These are phyloP conservation scores for Nicotiana undulata DNA, from an alignment of 257 asterid genomes.

Conservation along the genomic window DNA sequence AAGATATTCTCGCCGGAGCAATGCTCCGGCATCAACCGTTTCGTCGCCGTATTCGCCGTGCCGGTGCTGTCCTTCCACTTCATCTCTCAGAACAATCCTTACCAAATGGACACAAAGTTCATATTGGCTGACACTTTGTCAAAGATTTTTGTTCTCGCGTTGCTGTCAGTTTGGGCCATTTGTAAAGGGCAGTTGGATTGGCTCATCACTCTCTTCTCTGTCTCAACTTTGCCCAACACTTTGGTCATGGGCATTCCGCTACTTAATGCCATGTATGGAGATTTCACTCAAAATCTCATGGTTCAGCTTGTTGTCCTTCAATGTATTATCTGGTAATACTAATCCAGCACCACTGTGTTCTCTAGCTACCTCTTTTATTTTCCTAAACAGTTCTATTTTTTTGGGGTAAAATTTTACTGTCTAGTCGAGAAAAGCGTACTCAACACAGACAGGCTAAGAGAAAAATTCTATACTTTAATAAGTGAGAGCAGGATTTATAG, in stretches of 20 bases:
- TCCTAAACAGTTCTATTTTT: too few relatives aligned
- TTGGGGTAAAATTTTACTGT: background rate
- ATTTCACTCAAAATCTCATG: constrained; percentile 55
- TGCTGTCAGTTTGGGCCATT: constrained; percentile 37
- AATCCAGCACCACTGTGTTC: background rate
- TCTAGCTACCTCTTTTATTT: background rate
- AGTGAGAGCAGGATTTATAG: too few relatives aligned
- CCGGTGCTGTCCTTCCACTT: constrained; percentile 73
- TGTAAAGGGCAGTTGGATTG: constrained; percentile 41
- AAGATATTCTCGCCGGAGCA: constrained; percentile 64
- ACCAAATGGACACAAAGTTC: constrained; percentile 53
- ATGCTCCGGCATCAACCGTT: constrained; percentile 69
- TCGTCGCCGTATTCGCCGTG: constrained; percentile 61
- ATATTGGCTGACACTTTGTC: constrained; percentile 56
- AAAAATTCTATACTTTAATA: too few relatives aligned
- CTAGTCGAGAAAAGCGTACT: background rate
- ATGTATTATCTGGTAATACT: constrained; percentile 57
- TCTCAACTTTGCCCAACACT: constrained; percentile 74
- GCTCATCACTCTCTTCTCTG: constrained; percentile 60
- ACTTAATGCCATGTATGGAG: constrained; percentile 73
- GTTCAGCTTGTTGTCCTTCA: constrained; percentile 69
- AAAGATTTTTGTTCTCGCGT: constrained; percentile 29
- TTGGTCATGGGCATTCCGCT: constrained; percentile 70
- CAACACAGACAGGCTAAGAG: too few relatives aligned
- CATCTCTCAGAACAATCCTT: constrained; percentile 69